A percentile compares a stretch with the other conserved stretches of the same genome.
Conservation (phyloP, 768 basidiomycete species). For the Russula brevipes region DNA sequence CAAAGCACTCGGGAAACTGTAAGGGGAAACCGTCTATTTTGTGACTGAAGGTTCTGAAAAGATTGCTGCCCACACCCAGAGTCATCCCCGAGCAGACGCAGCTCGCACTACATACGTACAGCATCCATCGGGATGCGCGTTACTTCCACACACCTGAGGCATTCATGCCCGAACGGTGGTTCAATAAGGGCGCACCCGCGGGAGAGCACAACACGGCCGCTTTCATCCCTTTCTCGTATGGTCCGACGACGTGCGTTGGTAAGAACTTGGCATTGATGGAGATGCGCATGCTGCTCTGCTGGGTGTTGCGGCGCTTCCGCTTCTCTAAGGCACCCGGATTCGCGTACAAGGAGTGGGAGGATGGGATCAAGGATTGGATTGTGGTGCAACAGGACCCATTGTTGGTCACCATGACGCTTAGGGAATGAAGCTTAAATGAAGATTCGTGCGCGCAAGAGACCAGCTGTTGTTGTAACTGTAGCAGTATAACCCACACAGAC, state of each 20-base stretch:
- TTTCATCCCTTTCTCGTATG: conserved; percentile 41
- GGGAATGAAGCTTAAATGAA: no score
- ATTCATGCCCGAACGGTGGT: conserved; percentile 20
- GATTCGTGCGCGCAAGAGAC: no score
- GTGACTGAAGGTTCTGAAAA: neutral
- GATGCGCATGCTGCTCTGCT: conserved; percentile 37
- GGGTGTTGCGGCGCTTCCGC: conserved; percentile 37
- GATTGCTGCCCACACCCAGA: neutral
- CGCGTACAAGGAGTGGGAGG: conserved; percentile 13
- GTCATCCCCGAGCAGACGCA: conserved; percentile 19
- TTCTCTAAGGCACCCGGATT: conserved; percentile 2
- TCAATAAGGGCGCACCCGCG: conserved; percentile 1
- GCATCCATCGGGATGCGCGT: conserved; percentile 18
- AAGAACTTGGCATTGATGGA: conserved; percentile 41
- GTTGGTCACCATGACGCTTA: neutral
- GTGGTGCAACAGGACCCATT: conserved; percentile 14
- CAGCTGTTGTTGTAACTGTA: no score
- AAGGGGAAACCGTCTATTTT: neutral
- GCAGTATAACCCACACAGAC: no score
- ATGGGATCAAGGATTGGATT: conserved; percentile 9
- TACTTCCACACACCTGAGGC: conserved; percentile 13
- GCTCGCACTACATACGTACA: conserved; percentile 14
- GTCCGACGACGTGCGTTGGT: conserved; percentile 41
- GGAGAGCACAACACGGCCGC: conserved; percentile 31
- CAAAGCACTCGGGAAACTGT: conserved; percentile 21